Percentiles rank a stretch among this genome's conserved stretches.
phyloP scores from a whole-genome alignment of 2,329 filamentous ascomycete genomes.

The Eutypa lata region DNA sequence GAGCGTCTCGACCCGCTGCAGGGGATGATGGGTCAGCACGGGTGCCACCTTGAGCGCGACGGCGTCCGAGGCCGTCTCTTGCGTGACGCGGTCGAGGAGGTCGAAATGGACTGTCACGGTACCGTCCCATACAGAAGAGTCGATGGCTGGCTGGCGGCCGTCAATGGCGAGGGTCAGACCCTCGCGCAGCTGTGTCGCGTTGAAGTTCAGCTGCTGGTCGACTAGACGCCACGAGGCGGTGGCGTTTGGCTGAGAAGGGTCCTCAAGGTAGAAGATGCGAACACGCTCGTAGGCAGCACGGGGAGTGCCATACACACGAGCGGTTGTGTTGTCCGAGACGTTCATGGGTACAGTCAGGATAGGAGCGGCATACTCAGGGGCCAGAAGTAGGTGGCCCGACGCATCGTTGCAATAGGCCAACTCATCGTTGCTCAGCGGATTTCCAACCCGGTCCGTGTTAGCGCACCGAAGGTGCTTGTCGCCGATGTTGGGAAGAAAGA shows the following conservation, averaged over 20 bases:
- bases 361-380: slow-evolving; percentile 29
- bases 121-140: not conserved
- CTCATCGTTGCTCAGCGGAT: slow-evolving; percentile 15
- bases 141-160: not conserved
- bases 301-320: slow-evolving; percentile 10
- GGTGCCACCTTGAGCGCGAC: slow-evolving; percentile 35
- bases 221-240: slow-evolving; percentile 23
- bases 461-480: too few relatives aligned
- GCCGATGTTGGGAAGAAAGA: too few relatives aligned
- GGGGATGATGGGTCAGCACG: slow-evolving; percentile 34
- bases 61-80: slow-evolving; percentile 10
- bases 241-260: not conserved
- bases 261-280: slow-evolving; percentile 24
- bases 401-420: slow-evolving; percentile 34
- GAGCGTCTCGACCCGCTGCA: slow-evolving; percentile 26
- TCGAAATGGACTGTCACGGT: slow-evolving; percentile 22
- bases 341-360: slow-evolving; percentile 28
- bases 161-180: not conserved
- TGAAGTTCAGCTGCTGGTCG: slow-evolving; percentile 24
- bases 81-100: slow-evolving; percentile 13
- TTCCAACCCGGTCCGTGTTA: too few relatives aligned
- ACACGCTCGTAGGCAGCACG: slow-evolving; percentile 15
- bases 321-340: slow-evolving; percentile 13
- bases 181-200: slow-evolving; percentile 15
- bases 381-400: slow-evolving; percentile 28